These are phyloP conservation scores for Zizania palustris DNA, from an alignment of 202 grass and related monocot species.

Conservation along the genomic window DNA sequence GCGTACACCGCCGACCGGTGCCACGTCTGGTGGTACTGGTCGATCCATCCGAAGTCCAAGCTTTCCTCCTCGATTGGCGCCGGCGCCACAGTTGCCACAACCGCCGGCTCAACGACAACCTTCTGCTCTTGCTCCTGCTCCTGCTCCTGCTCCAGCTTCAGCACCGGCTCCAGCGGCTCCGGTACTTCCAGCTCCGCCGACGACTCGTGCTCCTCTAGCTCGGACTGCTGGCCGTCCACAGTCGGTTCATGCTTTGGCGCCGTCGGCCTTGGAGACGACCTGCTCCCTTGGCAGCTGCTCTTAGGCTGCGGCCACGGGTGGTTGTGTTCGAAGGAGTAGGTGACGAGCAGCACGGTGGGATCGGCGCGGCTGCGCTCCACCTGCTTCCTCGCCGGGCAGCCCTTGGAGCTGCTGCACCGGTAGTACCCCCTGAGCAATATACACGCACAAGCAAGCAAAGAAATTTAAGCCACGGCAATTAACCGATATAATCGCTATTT, in stretches of 20 bases:
- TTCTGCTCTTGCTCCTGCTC: slow-evolving; percentile 25
- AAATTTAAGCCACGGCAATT: background rate
- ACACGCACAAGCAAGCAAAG: background rate
- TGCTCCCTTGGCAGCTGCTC: slow-evolving; percentile 44
- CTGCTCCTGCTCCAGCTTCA: too few relatives aligned
- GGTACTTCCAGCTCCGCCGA: slow-evolving; percentile 6
- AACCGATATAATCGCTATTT: background rate
- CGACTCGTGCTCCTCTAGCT: slow-evolving; percentile 3
- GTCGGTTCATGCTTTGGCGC: slow-evolving; percentile 34
- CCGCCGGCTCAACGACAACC: background rate
- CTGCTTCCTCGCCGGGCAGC: slow-evolving; percentile 96
- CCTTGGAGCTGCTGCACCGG: slow-evolving; percentile 96
- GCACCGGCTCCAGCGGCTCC: background rate
- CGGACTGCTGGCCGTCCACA: background rate
- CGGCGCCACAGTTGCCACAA: slow-evolving; percentile 18
- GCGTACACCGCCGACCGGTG: slow-evolving; percentile 50
- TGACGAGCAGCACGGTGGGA: slow-evolving; percentile 83
- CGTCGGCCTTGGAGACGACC: slow-evolving; percentile 4
- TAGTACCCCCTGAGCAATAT: slow-evolving; percentile 73
- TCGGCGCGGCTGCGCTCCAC: slow-evolving; percentile 85
- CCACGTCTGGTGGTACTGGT: slow-evolving; percentile 61
- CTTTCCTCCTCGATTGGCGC: slow-evolving; percentile 41
- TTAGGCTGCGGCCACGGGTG: slow-evolving; percentile 69
- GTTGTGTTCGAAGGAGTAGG: slow-evolving; percentile 97
- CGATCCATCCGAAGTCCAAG: slow-evolving; percentile 60